Evolutionary conservation across 768 basidiomycete genomes (phyloP).

Genomic region (Russula compacta): DNA sequence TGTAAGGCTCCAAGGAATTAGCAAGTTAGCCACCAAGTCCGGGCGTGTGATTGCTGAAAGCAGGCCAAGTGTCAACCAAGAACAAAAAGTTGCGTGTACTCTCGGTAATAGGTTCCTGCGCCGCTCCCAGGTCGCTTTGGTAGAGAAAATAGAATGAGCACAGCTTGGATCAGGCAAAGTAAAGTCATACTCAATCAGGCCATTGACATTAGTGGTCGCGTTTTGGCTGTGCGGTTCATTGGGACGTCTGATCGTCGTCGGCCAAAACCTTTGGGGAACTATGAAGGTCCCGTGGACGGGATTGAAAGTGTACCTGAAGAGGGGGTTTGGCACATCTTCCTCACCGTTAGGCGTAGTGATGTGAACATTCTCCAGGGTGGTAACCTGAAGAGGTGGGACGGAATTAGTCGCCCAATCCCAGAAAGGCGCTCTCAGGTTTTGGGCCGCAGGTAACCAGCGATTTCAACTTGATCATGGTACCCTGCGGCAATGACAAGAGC

Average conservation of each 20-base stretch:
- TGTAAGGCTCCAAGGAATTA: constrained; percentile 44
- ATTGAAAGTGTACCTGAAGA: constrained; percentile 30
- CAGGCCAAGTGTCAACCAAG: constrained; percentile 32
- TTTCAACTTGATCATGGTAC: constrained; percentile 26
- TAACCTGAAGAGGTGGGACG: constrained; percentile 34
- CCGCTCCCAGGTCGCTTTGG: not conserved
- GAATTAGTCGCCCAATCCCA: constrained; percentile 43
- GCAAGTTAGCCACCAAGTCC: constrained; percentile 32
- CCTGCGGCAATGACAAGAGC: constrained; percentile 33
- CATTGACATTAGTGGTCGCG: constrained; percentile 21
- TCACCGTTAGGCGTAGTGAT: constrained; percentile 29
- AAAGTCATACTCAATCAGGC: constrained; percentile 24
- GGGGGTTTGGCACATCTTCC: constrained; percentile 27
- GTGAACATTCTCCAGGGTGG: constrained; percentile 25
- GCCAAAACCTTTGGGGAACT: not conserved
- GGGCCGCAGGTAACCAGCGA: constrained; percentile 29
- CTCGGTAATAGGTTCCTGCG: not conserved
- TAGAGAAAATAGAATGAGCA: not conserved
- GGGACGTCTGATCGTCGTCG: constrained; percentile 8
- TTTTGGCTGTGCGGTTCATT: not conserved
- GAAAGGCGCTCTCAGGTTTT: constrained; percentile 33
- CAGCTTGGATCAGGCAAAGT: not conserved
- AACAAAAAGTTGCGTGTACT: constrained; percentile 29
- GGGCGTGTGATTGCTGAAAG: constrained; percentile 39
- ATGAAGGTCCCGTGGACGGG: constrained; percentile 20